Evolutionary conservation across 176 grass and related monocot species (phyloP).

Genomic region (Eleusine indica): DNA sequence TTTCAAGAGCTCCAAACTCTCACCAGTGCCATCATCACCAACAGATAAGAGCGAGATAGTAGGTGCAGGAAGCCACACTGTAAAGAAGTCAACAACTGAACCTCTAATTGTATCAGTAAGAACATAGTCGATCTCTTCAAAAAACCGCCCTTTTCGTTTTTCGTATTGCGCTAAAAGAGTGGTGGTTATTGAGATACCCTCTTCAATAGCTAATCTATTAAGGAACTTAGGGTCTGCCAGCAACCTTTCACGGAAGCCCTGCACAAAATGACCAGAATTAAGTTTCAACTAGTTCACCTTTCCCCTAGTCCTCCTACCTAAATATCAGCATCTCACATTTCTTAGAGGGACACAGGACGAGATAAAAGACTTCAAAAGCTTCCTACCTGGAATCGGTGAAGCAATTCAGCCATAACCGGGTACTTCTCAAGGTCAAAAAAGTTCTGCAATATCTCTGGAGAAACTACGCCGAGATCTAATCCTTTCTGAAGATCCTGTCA

Average conservation of each 20-base stretch:
- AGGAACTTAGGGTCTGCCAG: conserved; percentile 93
- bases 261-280: conserved; percentile 34
- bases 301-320: not conserved
- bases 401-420: conserved; percentile 78
- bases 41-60: conserved; percentile 91
- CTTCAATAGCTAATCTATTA: conserved; percentile 89
- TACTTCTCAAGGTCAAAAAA: conserved; percentile 98
- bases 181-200: conserved; percentile 90
- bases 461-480: conserved; percentile 94
- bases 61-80: conserved; percentile 97
- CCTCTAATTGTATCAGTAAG: conserved; percentile 97
- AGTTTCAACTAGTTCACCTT: conserved; percentile 11
- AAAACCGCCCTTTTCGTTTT: conserved; percentile 83
- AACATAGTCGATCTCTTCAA: conserved; percentile 95
- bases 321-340: not conserved
- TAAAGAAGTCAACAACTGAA: conserved; percentile 96
- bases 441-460: conserved; percentile 96
- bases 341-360: conserved; percentile 19
- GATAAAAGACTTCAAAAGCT: conserved; percentile 28
- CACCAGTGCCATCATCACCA: conserved; percentile 62
- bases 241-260: conserved; percentile 97
- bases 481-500: conserved; percentile 89
- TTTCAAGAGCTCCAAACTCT: conserved; percentile 84
- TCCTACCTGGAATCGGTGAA: conserved; percentile 92
- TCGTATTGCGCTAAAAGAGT: conserved; percentile 92